Conservation (phyloP, 495 filamentous ascomycete species). For the Podospora pseudoanserina region DNA sequence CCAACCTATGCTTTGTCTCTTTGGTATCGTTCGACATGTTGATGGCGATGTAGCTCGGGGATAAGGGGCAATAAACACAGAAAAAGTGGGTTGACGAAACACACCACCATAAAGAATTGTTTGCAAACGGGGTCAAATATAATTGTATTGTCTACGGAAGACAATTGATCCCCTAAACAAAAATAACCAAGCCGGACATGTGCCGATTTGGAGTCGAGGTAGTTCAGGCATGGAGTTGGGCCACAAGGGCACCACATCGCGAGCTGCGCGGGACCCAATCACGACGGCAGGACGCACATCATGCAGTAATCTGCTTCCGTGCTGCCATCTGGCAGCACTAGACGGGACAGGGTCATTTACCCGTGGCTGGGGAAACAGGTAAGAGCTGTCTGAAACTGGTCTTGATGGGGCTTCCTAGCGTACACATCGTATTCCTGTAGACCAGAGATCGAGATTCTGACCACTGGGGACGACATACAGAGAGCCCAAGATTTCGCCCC, state of each 20-base stretch:
- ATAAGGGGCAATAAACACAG: conserved; percentile 12
- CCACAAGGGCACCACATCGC: conserved; percentile 27
- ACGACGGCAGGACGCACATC: conserved; percentile 27
- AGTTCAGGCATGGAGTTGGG: conserved; percentile 35
- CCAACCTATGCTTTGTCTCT: conserved; percentile 25
- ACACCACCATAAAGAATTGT: conserved; percentile 14
- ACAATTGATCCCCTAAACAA: conserved; percentile 12
- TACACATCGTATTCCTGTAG: not conserved
- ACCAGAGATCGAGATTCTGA: not conserved
- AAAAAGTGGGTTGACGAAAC: conserved; percentile 10
- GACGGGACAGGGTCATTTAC: conserved; percentile 26
- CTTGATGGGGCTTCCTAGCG: not conserved
- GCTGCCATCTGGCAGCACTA: conserved; percentile 37
- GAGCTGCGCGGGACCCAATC: conserved; percentile 30
- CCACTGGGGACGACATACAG: not conserved
- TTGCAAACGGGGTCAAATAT: not conserved
- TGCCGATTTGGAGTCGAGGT: conserved; percentile 8
- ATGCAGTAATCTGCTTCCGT: conserved; percentile 25
- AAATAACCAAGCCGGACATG: not conserved
- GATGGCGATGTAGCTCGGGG: conserved; percentile 1
- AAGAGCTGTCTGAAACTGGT: not conserved
- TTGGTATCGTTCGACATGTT: conserved; percentile 31
- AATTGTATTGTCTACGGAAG: not conserved
- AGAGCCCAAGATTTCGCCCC: not conserved
- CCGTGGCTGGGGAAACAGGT: conserved; percentile 16